phyloP scores from a whole-genome alignment of 768 basidiomycete species.

The Boletus sp. region DNA sequence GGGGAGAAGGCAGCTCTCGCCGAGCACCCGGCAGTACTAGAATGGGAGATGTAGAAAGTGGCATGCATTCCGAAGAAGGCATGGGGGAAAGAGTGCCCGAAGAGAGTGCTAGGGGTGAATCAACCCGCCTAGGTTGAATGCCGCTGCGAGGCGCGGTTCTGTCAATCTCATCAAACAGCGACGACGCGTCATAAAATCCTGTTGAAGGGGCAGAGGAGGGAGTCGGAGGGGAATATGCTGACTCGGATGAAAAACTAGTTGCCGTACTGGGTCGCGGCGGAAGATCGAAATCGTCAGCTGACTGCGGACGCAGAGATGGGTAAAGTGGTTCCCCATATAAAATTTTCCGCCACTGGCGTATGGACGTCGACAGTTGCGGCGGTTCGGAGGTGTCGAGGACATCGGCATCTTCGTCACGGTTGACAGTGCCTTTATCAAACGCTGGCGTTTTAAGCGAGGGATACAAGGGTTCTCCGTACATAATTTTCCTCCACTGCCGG shows the following conservation, averaged over 20 bases:
- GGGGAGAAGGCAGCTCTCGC: constrained; percentile 29
- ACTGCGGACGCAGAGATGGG: constrained; percentile 36
- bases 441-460: constrained; percentile 37
- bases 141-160: constrained; percentile 8
- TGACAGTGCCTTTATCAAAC: constrained; percentile 17
- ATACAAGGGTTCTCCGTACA: constrained; percentile 56
- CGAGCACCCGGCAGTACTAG: constrained; percentile 17
- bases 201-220: constrained; percentile 42
- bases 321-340: constrained; percentile 41
- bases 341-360: constrained; percentile 41
- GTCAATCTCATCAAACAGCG: constrained; percentile 25
- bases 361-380: constrained; percentile 31
- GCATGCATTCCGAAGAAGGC: constrained; percentile 30
- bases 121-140: background rate
- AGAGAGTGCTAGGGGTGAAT: constrained; percentile 21
- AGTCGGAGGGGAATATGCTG: constrained; percentile 41
- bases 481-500: constrained; percentile 52
- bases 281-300: constrained; percentile 20
- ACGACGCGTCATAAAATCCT: constrained; percentile 19
- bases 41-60: constrained; percentile 20
- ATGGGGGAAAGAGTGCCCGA: constrained; percentile 28
- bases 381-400: constrained; percentile 29
- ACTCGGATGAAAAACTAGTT: constrained; percentile 49
- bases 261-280: constrained; percentile 26
- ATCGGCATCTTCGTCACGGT: constrained; percentile 27